Base-by-base conservation (phyloP, 2,329 filamentous ascomycete species). In the Magnaporthiopsis rhizophila region DNA sequence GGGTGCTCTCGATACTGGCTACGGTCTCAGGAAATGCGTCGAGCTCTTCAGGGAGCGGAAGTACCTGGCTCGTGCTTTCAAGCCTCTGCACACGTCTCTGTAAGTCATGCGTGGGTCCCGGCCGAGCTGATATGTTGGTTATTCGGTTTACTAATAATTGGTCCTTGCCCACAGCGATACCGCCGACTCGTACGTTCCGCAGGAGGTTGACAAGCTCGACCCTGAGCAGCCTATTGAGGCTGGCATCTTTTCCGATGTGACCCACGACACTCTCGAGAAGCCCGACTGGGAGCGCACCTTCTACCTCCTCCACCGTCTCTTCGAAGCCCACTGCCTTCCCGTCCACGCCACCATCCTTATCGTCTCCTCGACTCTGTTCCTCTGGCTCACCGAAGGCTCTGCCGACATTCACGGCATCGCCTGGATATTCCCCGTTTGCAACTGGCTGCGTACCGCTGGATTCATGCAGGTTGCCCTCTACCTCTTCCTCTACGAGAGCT, bases 301-400 rank as follows among this genome's bases (percentile, higher is more conserved):
- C 67, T 81, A 83, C 63, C 79, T 90, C 38, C 81, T 82, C 71
- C 86, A 89, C 71, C 84, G 89, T 24, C 77, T 91, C n/a, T 91
- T 89, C 69, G 88, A 91, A 73, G 88, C 88, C 0, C 88, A 91
- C 72, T 90, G 90, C 72, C 77, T 91, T 30, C 87, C 88, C 0
- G 81, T 86, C 21, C 88, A 91, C 69, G 86, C 86, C 76, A 84
- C 83, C 8, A 83, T 89, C 59, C 78, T 89, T 34, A 79, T 90
- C 32, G 69, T 89, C 58, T 80, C 85, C 2, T 88, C 86, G 0
- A 82, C 84, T 0, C 69, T 89, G 4, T 90, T 86, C 73, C 76
- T 81, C 56, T 80, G 81, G 70, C 76, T 85, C 38, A 82, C 83
- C 18, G 78, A 84, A 65, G 78, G 78, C 65, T 74, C 77, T 63